Evolutionary conservation across 768 basidiomycete genomes (phyloP).

Genomic region (Xanthoconium stramineum): DNA sequence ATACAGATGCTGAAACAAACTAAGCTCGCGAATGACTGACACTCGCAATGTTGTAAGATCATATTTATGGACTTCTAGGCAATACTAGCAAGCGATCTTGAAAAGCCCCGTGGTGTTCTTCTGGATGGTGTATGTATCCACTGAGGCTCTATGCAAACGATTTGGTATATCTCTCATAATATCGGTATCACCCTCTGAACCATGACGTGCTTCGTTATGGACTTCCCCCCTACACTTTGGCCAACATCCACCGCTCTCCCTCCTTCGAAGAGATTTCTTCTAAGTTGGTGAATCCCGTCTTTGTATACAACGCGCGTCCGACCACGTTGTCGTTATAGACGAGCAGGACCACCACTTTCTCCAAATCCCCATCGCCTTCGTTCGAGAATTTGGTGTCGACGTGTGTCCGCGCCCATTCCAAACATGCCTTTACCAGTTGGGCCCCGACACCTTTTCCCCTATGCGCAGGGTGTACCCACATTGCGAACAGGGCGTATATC

Average conservation of each 20-base stretch:
- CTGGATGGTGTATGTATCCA: too few relatives aligned
- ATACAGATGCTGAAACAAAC: slow-evolving; percentile 46
- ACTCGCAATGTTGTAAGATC: too few relatives aligned
- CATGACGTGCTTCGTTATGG: too few relatives aligned
- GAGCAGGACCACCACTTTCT: slow-evolving; percentile 20
- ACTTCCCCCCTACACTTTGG: slow-evolving; percentile 31
- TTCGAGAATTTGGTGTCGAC: slow-evolving; percentile 9
- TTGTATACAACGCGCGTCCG: slow-evolving; percentile 20
- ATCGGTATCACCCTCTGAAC: too few relatives aligned
- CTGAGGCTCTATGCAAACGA: too few relatives aligned
- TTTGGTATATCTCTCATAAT: too few relatives aligned
- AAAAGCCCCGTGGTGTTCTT: too few relatives aligned
- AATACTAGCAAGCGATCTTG: too few relatives aligned
- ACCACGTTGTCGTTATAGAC: slow-evolving; percentile 14
- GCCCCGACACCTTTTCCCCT: slow-evolving; percentile 20
- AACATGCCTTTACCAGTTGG: too few relatives aligned
- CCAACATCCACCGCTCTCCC: slow-evolving; percentile 22
- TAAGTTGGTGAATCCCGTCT: slow-evolving; percentile 18
- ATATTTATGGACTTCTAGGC: too few relatives aligned
- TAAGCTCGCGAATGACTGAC: slow-evolving; percentile 6
- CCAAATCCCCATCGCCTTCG: background rate
- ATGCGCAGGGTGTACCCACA: slow-evolving; percentile 31
- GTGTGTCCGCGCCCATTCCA: slow-evolving; percentile 25
- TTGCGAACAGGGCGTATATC: slow-evolving; percentile 18
- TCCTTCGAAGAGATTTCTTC: slow-evolving; percentile 2